Percentiles rank a stretch among this genome's conserved stretches.
phyloP scores from a whole-genome alignment of 371 early-diverging fungal species.

The Mucor saturninus region DNA sequence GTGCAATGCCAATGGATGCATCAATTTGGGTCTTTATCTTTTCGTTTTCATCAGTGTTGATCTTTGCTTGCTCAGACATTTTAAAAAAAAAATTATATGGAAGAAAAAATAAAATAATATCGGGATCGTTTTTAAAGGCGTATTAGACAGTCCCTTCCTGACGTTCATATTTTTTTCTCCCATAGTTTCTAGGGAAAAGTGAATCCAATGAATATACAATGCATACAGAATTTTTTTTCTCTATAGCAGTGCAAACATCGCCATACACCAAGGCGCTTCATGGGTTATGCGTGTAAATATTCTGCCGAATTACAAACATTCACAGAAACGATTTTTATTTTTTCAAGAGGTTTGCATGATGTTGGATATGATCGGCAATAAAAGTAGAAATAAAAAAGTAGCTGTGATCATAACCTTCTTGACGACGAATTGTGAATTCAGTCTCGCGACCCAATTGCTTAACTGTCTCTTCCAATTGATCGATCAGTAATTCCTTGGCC shows the following conservation, averaged over 20 bases:
- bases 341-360: constrained; percentile 68
- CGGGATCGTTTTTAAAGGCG: too few relatives aligned
- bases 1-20: constrained; percentile 49
- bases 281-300: not conserved
- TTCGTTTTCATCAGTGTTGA: constrained; percentile 46
- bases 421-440: constrained; percentile 68
- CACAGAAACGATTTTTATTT: constrained; percentile 5
- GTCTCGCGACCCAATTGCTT: constrained; percentile 41
- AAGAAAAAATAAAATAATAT: constrained; percentile 5
- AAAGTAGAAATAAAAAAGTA: constrained; percentile 86
- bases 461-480: constrained; percentile 55
- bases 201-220: too few relatives aligned
- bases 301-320: too few relatives aligned
- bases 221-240: too few relatives aligned
- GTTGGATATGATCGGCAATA: constrained; percentile 77
- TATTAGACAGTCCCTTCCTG: too few relatives aligned
- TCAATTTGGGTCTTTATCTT: constrained; percentile 54
- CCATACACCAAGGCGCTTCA: not conserved
- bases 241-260: too few relatives aligned
- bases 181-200: too few relatives aligned
- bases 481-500: constrained; percentile 67
- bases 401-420: constrained; percentile 86
- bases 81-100: not conserved
- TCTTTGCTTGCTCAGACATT: constrained; percentile 18
- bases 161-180: too few relatives aligned